Percentiles rank a stretch among this genome's conserved stretches.
These are phyloP conservation scores for Claviceps maximensis DNA, from an alignment of 2,329 filamentous ascomycete genomes.

Conservation along the genomic window DNA sequence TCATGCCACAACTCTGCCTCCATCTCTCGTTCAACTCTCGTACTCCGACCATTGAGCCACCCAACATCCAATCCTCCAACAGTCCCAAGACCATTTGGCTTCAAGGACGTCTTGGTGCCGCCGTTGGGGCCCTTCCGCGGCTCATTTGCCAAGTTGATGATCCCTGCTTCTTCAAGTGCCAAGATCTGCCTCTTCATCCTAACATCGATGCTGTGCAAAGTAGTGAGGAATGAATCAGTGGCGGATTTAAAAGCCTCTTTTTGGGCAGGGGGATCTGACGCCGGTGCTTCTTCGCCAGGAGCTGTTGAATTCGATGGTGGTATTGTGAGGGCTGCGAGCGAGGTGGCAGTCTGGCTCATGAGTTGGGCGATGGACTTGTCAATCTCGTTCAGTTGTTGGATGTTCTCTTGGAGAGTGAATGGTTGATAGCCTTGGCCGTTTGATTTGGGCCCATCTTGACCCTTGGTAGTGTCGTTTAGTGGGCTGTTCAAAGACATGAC, in stretches of 20 bases:
- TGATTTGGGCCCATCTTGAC: slow-evolving; percentile 8
- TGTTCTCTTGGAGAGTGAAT: slow-evolving; percentile 66
- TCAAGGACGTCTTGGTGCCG: slow-evolving; percentile 30
- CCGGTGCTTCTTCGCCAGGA: slow-evolving; percentile 10
- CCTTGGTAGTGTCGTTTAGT: slow-evolving; percentile 20
- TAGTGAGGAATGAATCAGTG: slow-evolving; percentile 55
- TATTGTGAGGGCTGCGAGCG: slow-evolving; percentile 32
- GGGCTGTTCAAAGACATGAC: slow-evolving; percentile 16
- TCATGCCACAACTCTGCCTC: slow-evolving; percentile 63
- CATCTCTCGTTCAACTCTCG: slow-evolving; percentile 70
- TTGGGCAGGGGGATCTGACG: slow-evolving; percentile 33
- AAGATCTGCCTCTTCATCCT: slow-evolving; percentile 54
- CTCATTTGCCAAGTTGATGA: slow-evolving; percentile 40
- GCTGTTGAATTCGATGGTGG: slow-evolving; percentile 10
- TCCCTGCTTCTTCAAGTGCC: slow-evolving; percentile 68
- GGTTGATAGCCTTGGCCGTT: slow-evolving; percentile 25
- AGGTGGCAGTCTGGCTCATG: slow-evolving; percentile 31
- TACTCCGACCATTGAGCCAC: slow-evolving; percentile 76
- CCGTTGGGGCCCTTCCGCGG: slow-evolving; percentile 19
- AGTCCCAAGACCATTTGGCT: slow-evolving; percentile 41
- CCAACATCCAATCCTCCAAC: slow-evolving; percentile 64
- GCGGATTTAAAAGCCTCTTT: slow-evolving; percentile 44
- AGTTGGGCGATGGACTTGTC: slow-evolving; percentile 43
- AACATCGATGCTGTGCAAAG: slow-evolving; percentile 62
- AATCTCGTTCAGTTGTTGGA: slow-evolving; percentile 67